Evolutionary conservation across 176 grass and related monocot species (phyloP), one percentile per base, ranked within the genome.

Genomic region (Leersia perrieri): DNA sequence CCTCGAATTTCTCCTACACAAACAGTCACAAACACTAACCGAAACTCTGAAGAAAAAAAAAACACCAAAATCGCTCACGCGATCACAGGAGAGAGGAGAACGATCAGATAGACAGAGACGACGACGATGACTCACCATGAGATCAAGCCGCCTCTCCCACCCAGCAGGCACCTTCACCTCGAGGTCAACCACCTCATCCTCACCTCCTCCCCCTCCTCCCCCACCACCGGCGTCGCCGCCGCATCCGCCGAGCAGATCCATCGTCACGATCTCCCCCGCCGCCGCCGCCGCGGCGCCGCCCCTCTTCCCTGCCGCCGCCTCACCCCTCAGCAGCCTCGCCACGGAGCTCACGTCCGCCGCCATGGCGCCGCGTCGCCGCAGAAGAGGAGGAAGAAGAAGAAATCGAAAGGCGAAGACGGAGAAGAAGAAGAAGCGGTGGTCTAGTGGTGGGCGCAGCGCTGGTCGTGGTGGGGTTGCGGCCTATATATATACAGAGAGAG

Each of bases 91-190:
- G 42, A 60, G 39, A 28, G 42, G 9, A 35, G 12, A 63, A 7
- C 9, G 60, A 64, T 7, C 33, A 39, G 32, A 65, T 31, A 41
- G 0, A 53, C 14, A 26, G 15, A 0, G 5, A 28, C n/a, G n/a
- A n/a, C n/a, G 45, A 36, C 3, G 11, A 78, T 29, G 65, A 63
- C 67, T 88, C 68, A 88, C 89, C 82, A 74, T 27, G 3, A 91
- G 73, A 3, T 91, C 89, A 42, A 91, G 89, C 40, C 78, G 72
- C 57, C 86, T 73, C 86, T 91, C 89, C 77, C 86, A 91, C 0
- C 89, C 78, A 3, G 68, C 68, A 15, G 82, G 89, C 38, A 88
- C 89, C 78, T 84, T 36, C 66, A 85, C 65, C 36, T 91, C 82
- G 20, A 91, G 89, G 78, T 88, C 89, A 3, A 88, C 77, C 39